These are phyloP conservation scores for Arctostaphylos glauca DNA, from an alignment of 148 eudicot species.

Conservation along the genomic window DNA sequence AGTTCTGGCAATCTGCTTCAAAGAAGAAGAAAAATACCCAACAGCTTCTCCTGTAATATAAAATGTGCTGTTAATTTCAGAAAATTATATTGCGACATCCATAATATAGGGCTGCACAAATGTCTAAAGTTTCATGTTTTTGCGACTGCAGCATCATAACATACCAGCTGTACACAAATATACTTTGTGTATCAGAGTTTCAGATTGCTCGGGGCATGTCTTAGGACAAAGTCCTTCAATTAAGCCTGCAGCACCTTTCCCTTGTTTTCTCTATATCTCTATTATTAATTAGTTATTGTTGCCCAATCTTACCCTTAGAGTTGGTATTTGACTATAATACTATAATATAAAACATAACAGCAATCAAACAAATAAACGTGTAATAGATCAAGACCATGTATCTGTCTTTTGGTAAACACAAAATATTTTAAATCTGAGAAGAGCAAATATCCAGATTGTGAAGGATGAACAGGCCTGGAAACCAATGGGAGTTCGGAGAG, in stretches of 20 bases:
- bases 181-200: neutral
- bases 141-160: neutral
- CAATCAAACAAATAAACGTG: neutral
- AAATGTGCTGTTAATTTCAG: neutral
- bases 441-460: neutral
- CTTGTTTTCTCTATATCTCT: neutral
- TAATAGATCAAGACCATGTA: neutral
- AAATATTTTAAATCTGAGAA: neutral
- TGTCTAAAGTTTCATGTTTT: neutral
- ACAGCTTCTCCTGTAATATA: conserved; percentile 60
- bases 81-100: neutral
- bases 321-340: neutral
- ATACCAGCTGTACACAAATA: neutral
- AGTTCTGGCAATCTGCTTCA: conserved; percentile 49
- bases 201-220: neutral
- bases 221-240: neutral
- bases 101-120: neutral
- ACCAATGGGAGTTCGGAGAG: neutral
- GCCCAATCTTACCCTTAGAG: neutral
- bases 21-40: conserved; percentile 63
- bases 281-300: neutral
- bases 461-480: conserved; percentile 2
- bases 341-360: neutral
- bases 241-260: neutral
- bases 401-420: neutral